Percentiles rank a stretch among this genome's conserved stretches.
These are phyloP conservation scores for Prototheca cutis DNA, from an alignment of 163 green algal genomes.

Conservation along the genomic window DNA sequence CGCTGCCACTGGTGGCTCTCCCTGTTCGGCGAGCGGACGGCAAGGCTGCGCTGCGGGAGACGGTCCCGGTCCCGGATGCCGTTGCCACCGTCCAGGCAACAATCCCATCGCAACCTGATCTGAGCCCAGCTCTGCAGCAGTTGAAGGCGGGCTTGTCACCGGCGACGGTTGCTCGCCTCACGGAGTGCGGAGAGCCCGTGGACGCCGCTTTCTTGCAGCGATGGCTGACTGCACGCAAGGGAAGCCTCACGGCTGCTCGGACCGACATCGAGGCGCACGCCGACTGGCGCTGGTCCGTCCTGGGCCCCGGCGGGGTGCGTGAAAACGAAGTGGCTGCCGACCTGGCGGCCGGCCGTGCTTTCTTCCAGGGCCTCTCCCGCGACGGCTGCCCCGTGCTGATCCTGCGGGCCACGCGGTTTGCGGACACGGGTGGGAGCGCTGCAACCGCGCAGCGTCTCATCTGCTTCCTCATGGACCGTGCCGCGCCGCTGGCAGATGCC, in stretches of 20 bases:
- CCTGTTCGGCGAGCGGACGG: no score
- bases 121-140: neutral
- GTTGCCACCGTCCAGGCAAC: no score
- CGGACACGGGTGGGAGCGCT: neutral
- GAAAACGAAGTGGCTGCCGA: neutral
- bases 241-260: neutral
- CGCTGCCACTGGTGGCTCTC: neutral
- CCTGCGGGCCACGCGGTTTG: neutral
- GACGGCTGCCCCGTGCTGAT: neutral
- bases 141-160: neutral
- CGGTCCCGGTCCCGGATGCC: no score
- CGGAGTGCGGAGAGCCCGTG: neutral
- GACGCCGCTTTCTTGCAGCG: neutral
- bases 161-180: neutral
- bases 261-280: neutral
- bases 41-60: no score
- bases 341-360: neutral
- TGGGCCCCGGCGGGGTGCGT: neutral
- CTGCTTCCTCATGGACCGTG: conserved; percentile 27
- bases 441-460: conserved; percentile 23
- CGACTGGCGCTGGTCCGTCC: neutral
- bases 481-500: conserved; percentile 13
- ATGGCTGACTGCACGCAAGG: neutral
- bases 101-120: neutral
- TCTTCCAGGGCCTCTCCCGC: neutral